These are phyloP conservation scores for Ogataea ganodermae DNA, from an alignment of 805 yeast genomes.

Conservation along the genomic window DNA sequence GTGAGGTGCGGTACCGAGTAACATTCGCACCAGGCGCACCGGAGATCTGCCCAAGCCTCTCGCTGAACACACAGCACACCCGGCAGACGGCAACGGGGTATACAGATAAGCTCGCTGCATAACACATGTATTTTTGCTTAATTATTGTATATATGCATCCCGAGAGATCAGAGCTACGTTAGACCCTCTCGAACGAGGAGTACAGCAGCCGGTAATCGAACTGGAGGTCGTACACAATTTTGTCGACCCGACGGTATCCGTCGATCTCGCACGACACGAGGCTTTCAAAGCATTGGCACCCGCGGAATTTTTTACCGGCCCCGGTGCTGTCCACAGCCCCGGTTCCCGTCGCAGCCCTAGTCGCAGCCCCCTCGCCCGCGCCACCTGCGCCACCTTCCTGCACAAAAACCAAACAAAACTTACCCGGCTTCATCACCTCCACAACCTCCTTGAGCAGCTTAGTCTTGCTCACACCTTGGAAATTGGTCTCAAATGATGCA, in stretches of 20 bases:
- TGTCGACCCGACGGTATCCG: slow-evolving; percentile 64
- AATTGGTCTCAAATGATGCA: slow-evolving; percentile 93
- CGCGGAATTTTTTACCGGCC: neutral
- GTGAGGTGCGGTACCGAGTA: too few species aligned
- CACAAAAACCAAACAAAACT: slow-evolving; percentile 53
- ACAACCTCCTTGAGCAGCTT: slow-evolving; percentile 64
- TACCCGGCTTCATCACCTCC: slow-evolving; percentile 68
- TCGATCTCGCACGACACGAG: slow-evolving; percentile 38
- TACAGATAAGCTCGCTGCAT: neutral
- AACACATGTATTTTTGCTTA: neutral
- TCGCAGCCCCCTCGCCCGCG: neutral
- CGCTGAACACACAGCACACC: neutral
- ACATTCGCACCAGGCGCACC: too few species aligned
- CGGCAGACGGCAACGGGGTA: neutral
- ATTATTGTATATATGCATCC: neutral
- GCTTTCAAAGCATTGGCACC: slow-evolving; percentile 24
- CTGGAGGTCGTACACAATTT: slow-evolving; percentile 70
- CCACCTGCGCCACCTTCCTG: slow-evolving; percentile 21
- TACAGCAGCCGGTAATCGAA: slow-evolving; percentile 70
- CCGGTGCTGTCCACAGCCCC: neutral
- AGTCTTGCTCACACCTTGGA: slow-evolving; percentile 52
- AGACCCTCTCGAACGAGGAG: slow-evolving; percentile 54
- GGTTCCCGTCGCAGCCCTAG: too few species aligned
- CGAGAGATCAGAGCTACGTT: neutral
- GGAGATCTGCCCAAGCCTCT: slow-evolving; percentile 1